Conservation (phyloP, 78 protist species). For the Dictyostelium purpureum region DNA sequence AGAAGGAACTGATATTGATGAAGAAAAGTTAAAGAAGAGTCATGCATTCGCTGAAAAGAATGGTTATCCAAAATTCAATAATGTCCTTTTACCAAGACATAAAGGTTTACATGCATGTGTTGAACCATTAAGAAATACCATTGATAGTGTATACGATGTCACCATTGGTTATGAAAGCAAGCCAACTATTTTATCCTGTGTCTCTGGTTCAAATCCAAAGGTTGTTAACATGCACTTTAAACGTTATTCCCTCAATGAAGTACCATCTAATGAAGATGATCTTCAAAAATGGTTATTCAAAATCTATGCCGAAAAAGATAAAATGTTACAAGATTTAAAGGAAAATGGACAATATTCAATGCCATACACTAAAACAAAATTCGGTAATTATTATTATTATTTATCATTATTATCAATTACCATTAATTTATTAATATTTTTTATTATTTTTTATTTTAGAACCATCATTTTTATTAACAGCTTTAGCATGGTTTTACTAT, state of each 20-base stretch:
- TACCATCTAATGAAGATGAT: constrained; percentile 31
- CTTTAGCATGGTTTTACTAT: neutral
- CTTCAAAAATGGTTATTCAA: constrained; percentile 53
- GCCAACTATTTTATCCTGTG: constrained; percentile 43
- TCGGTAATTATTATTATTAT: neutral
- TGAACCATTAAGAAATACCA: constrained; percentile 13
- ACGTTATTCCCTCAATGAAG: constrained; percentile 6
- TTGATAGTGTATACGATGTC: constrained; percentile 42
- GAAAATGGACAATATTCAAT: neutral
- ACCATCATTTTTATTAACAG: neutral
- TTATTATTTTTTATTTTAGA: neutral
- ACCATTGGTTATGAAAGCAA: constrained; percentile 59
- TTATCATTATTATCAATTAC: neutral
- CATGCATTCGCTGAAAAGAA: constrained; percentile 47
- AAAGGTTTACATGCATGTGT: constrained; percentile 58
- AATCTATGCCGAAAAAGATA: constrained; percentile 34
- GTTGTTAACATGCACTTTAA: constrained; percentile 35
- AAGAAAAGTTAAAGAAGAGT: constrained; percentile 33
- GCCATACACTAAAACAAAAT: neutral
- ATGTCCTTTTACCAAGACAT: constrained; percentile 65
- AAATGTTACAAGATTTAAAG: constrained; percentile 20
- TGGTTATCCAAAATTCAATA: constrained; percentile 65
- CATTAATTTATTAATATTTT: neutral
- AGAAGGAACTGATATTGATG: constrained; percentile 72
- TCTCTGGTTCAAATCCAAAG: constrained; percentile 35